Base-by-base conservation (phyloP, 768 basidiomycete species). In the Astraeus odoratus region DNA sequence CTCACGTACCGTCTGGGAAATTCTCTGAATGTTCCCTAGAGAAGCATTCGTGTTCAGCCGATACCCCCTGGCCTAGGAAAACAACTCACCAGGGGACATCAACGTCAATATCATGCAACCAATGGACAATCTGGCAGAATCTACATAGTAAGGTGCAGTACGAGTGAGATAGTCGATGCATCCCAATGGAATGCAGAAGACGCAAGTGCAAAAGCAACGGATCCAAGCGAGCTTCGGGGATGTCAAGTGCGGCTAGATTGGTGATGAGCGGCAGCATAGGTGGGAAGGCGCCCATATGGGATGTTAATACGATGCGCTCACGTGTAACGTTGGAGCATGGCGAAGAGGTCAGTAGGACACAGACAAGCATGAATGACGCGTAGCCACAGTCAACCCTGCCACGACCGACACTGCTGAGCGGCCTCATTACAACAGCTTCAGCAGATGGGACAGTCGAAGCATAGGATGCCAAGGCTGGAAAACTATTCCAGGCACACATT, bases 231-330 rank as follows among this genome's bases (percentile, higher is more conserved):
- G 54, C 67, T 94, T n/a, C 70, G 81, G 72, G 70, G 9, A 76
- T 80, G 0, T 74, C 69, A 4, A 68, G 53, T 7, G 75, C 76
- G 3, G 72, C 38, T 25, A 79, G 78, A 7, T 78, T 88, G 16
- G 81, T 83, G 9, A 80, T 90, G 0, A 91, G 87, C 2, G 94
- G 88, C 8, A 91, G 80, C 4, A 97, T 94, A 4, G 96, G 98
- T 58, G 92, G 93, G 0, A 94, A 91, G 59, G 86, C 82, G 15
- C 91, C 86, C 55, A 81, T 97, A 26, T 99, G 95, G 93, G 96
- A 99, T 67, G 73, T 94, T 34, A 75, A 75, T 40, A 94, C 90
- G 20, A 89, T 89, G 75, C 75, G 86, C 50, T 61, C 93, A 42
- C 77, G 96, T 45, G 75, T 83, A 15, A 92, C 87, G 12, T 68